Percentiles rank a stretch among this genome's conserved stretches.
Conservation (phyloP, 305 asterid species). For the Andrographis paniculata region DNA sequence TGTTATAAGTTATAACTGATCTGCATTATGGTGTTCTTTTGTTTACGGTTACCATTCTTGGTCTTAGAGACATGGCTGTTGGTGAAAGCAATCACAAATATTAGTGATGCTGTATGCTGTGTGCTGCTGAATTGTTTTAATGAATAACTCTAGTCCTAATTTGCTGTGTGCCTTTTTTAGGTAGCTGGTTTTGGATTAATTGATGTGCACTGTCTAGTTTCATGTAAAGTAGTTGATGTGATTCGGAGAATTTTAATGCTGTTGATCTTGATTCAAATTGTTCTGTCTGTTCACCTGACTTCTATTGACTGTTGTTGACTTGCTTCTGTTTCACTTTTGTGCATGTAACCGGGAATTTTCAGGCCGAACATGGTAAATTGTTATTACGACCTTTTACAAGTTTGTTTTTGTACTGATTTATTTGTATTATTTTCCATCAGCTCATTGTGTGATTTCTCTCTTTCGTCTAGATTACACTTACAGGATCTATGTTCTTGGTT, state of each 20-base stretch:
- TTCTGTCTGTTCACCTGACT: neutral
- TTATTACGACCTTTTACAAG: neutral
- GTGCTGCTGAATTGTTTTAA: no score
- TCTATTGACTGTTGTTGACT: slow-evolving; percentile 15
- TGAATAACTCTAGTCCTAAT: no score
- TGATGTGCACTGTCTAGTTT: no score
- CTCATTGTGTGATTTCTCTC: neutral
- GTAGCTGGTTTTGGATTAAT: no score
- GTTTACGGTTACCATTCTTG: no score
- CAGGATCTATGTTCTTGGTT: slow-evolving; percentile 62
- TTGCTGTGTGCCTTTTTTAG: no score
- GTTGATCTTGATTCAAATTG: neutral
- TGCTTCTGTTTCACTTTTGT: slow-evolving; percentile 19
- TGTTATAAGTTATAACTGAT: no score
- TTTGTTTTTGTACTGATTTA: neutral
- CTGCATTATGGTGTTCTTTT: no score
- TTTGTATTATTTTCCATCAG: slow-evolving; percentile 10
- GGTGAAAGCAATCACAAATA: no score
- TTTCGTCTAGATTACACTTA: slow-evolving; percentile 67
- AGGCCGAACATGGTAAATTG: slow-evolving; percentile 79
- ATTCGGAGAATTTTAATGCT: neutral
- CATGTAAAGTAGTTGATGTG: no score
- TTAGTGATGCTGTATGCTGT: no score
- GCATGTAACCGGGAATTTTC: slow-evolving; percentile 32
- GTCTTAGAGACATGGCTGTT: no score